Percentiles rank a stretch among this genome's conserved stretches.
These are phyloP conservation scores for Punica granatum DNA, from an alignment of 345 rosid species.

Conservation along the genomic window DNA sequence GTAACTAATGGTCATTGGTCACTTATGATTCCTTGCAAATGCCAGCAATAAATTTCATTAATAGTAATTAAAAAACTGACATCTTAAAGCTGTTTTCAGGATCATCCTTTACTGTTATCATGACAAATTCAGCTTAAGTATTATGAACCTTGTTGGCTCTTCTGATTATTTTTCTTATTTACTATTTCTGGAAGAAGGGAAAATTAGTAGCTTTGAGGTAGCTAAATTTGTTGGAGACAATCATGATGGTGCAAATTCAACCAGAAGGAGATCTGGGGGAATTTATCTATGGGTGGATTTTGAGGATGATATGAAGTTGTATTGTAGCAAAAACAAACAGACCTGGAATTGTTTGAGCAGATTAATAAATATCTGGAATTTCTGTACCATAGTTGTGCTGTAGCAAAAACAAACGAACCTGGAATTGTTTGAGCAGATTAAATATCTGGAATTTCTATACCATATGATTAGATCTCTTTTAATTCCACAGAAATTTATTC, in stretches of 20 bases:
- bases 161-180: background rate
- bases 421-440: background rate
- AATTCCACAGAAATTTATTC: background rate
- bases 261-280: background rate
- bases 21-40: background rate
- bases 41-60: background rate
- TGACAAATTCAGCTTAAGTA: background rate
- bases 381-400: background rate
- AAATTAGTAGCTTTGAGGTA: background rate
- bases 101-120: background rate
- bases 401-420: background rate
- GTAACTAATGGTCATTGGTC: background rate
- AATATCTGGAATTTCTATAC: background rate
- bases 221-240: background rate
- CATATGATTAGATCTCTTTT: background rate
- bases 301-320: background rate
- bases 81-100: background rate
- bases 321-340: background rate
- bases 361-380: background rate
- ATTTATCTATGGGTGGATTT: background rate
- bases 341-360: background rate
- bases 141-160: background rate
- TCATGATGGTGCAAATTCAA: background rate
- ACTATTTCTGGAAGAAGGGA: background rate
- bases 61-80: background rate